phyloP scores from a whole-genome alignment of 2,329 filamentous ascomycete species.

The Colletotrichum sp. region DNA sequence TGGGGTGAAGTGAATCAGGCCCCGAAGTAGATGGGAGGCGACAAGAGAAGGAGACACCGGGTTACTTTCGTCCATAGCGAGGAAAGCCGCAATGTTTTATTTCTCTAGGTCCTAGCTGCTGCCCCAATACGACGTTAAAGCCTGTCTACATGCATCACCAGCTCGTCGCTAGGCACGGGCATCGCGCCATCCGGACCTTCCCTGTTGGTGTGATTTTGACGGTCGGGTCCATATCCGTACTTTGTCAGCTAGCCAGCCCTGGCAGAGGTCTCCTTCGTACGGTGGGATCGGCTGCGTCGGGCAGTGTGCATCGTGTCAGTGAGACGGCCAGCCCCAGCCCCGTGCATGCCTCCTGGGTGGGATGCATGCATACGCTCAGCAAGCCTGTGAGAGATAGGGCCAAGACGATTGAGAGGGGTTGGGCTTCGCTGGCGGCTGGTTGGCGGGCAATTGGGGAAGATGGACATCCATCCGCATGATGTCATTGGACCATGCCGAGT shows the following conservation, averaged over 20 bases:
- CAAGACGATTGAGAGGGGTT: conserved; percentile 16
- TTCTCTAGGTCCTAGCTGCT: background rate
- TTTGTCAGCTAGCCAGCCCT: background rate
- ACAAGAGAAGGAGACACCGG: background rate
- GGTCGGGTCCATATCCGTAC: background rate
- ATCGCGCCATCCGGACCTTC: background rate
- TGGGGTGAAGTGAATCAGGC: background rate
- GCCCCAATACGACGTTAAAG: background rate
- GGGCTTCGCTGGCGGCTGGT: background rate
- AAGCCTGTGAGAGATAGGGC: background rate
- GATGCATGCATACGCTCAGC: background rate
- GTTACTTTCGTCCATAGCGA: background rate
- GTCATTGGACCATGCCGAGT: conserved; percentile 13
- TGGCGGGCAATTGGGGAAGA: background rate
- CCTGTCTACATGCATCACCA: background rate
- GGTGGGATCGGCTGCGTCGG: background rate
- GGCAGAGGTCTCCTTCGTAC: background rate
- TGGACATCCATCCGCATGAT: conserved; percentile 1
- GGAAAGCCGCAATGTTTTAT: background rate
- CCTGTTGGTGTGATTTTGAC: background rate
- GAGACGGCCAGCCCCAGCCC: background rate
- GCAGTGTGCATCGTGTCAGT: background rate
- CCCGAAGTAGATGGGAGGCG: background rate
- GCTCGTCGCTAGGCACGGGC: background rate
- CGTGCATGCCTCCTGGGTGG: background rate